Evolutionary conservation across 2,329 filamentous ascomycete genomes (phyloP), one percentile per base, ranked within the genome.

Genomic region (Boeremia lycopersici): DNA sequence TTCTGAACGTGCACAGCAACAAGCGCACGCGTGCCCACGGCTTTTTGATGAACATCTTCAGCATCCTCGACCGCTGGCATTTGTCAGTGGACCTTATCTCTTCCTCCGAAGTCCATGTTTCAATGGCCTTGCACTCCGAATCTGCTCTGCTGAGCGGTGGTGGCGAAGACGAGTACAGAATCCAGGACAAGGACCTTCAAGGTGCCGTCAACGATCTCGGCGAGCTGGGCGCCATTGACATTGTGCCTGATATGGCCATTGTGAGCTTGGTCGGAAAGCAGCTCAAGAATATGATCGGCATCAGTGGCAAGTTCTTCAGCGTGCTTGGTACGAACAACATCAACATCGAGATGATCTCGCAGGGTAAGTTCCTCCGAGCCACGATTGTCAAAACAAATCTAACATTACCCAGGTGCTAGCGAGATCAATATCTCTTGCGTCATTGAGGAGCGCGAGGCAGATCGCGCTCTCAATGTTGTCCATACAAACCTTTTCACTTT

Each of bases 391-490:
- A 11, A 5, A 1, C 9, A 28, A 2, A n/a, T 6, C 52, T 55
- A 39, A 55, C 41, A 43, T 4, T 7, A 7, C 11, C n/a, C 50
- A 96, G 92, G 93, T 68, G 95, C 95, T 25, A 97, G 93, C 73
- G 95, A 99, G 80, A 99, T 99, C 78, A 99, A 98, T 76, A 99
- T 99, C 57, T 96, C 92, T 10, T 99, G 95, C 72, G 95, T 99
- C 40, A 96, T 99, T 73, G 91, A 96, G 68, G 91, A 91, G 63
- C 83, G 88, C 62, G 92, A 98, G 72, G 93, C 95, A 19, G 91
- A 93, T 64, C 86, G 95, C 64, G 95, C 95, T 29, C 89, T 99
- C 82, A 98, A 96, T 73, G 91, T 98, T 69, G 83, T 99, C 62
- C 95, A 99, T 74, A 98, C 95, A 17, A 93, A 93, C 78, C 85